Evolutionary conservation across 108 stramenopile species (phyloP), one percentile per base, ranked within the genome.

Genomic region (Nannochloropsis salina): DNA sequence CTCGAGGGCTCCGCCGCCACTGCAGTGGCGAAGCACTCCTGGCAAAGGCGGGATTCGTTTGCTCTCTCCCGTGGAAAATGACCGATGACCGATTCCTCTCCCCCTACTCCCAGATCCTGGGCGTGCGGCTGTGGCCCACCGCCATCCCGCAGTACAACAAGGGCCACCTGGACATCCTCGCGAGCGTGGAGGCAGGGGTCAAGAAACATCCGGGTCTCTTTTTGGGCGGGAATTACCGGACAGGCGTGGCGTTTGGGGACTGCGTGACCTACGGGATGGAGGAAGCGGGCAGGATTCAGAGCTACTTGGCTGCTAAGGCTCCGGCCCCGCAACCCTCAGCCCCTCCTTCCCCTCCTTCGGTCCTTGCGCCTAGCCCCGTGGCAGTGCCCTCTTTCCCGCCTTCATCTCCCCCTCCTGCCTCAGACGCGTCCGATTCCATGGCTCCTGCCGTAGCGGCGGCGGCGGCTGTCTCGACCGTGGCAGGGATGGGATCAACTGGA

Each of bases 191-290:
- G 51, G 84, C 86, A 43, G 91, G 87, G 20, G 92, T 94, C 90
- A 82, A 86, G 82, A 88, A 85, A 9, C 41, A 41, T 80, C 90
- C 90, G 82, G 97, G 98, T 43, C 85, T 98, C 6, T 15, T 81
- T 40, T 15, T 90, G 44, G 88, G 88, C 22, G 91, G 98, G 20
- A 98, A 97, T 88, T 98, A 97, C 87, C 88, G 94, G 43, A 94
- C 94, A 15, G 98, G 98, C 80, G 96, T 98, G 18, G 96, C 96
- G 42, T 96, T 98, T 87, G 93, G 93, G 9, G 96, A 96, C 92
- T 98, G 98, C 88, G 95, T 98, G 12, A 94, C 92, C 42, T 97
- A 94, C 90, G 98, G 96, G 21, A 93, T 93, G 86, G 93, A 95
- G 82, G 93, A 96, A 43, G 95, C 95, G 44, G 93, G 94, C 91